Conservation (phyloP, 1,284 basidiomycete species). For the Marasmius oreades region DNA sequence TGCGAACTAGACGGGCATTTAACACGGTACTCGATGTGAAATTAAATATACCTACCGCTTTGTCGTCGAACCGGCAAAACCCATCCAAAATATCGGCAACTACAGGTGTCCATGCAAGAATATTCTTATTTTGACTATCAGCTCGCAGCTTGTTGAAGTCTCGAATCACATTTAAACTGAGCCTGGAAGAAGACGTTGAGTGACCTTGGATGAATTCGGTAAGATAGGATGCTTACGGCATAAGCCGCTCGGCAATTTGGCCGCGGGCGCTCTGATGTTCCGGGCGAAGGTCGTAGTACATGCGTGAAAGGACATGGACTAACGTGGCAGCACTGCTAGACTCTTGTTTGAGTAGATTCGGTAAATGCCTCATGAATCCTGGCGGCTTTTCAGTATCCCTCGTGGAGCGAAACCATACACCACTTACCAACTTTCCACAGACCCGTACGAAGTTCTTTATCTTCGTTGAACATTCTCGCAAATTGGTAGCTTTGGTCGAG, state of each 20-base stretch:
- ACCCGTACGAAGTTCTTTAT: slow-evolving; percentile 94
- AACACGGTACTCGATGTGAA: slow-evolving; percentile 6
- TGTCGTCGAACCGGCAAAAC: slow-evolving; percentile 86
- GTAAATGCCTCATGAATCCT: slow-evolving; percentile 99
- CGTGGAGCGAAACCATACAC: not conserved
- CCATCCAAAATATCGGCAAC: slow-evolving; percentile 92
- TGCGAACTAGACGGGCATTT: slow-evolving; percentile 57
- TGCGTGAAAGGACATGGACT: slow-evolving; percentile 86
- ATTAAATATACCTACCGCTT: slow-evolving; percentile 60
- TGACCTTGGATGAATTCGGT: not conserved
- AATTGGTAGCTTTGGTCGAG: slow-evolving; percentile 98
- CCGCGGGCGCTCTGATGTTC: slow-evolving; percentile 80
- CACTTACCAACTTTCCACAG: slow-evolving; percentile 98
- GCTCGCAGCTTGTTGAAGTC: slow-evolving; percentile 90
- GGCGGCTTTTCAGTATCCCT: not conserved
- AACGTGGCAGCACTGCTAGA: slow-evolving; percentile 95
- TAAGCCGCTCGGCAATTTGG: slow-evolving; percentile 84
- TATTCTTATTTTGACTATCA: slow-evolving; percentile 94
- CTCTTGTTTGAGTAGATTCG: slow-evolving; percentile 97
- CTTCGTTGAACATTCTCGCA: slow-evolving; percentile 95
- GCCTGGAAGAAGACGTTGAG: slow-evolving; percentile 38
- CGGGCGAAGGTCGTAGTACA: slow-evolving; percentile 91
- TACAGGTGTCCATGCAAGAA: slow-evolving; percentile 97
- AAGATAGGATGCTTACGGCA: slow-evolving; percentile 67
- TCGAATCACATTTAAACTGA: slow-evolving; percentile 87